Evolutionary conservation across 139 green algal genomes (phyloP).

Genomic region (Picocystis salinarum): DNA sequence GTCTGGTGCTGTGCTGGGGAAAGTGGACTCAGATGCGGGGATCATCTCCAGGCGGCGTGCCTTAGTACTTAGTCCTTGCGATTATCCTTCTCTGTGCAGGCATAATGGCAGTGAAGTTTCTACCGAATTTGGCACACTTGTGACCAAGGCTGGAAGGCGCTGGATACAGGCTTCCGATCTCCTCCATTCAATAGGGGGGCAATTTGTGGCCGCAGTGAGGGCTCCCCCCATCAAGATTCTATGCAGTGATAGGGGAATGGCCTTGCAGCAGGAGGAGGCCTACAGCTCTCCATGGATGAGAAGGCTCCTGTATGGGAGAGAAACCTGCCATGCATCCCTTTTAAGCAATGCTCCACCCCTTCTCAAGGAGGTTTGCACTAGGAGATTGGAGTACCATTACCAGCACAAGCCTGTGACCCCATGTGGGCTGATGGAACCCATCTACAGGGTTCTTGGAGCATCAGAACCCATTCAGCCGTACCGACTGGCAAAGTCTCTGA

Average conservation of each 20-base stretch:
- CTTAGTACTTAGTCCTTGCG: too few relatives aligned
- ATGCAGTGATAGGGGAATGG: conserved; percentile 14
- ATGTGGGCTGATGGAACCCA: background rate
- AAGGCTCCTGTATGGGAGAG: conserved; percentile 5
- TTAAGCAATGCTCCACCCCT: background rate
- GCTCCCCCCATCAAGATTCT: conserved; percentile 4
- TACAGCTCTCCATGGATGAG: conserved; percentile 2
- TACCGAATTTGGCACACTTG: too few relatives aligned
- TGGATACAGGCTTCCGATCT: too few relatives aligned
- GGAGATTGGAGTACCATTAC: background rate
- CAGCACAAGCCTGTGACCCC: background rate
- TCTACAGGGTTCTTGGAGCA: background rate
- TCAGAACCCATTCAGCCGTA: background rate
- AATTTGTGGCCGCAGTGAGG: too few relatives aligned
- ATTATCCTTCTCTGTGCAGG: too few relatives aligned
- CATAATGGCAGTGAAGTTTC: too few relatives aligned
- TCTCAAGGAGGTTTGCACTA: background rate
- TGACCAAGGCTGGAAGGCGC: too few relatives aligned
- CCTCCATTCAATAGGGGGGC: too few relatives aligned
- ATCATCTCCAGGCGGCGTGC: too few relatives aligned
- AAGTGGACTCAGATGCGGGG: too few relatives aligned
- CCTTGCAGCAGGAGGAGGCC: conserved; percentile 13
- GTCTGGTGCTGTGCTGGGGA: too few relatives aligned
- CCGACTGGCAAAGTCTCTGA: background rate
- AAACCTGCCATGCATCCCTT: background rate